Base-by-base conservation (phyloP, 192 early-diverging fungal genomes). In the Backusella psychrophila region DNA sequence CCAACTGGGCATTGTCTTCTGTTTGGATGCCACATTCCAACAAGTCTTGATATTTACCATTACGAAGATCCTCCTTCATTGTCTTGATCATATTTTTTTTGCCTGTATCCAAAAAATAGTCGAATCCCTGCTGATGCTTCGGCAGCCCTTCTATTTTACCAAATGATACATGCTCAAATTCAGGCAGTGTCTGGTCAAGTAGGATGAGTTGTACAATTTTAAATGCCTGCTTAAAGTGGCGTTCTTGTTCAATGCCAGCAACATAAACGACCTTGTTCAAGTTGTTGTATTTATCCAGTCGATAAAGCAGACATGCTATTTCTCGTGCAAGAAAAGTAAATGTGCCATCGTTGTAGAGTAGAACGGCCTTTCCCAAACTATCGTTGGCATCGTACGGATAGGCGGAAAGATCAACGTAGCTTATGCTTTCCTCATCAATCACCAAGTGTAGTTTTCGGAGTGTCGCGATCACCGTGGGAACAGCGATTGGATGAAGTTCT, bases 91-190 rank as follows among this genome's bases (percentile, higher is more conserved):
- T 96, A 46, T 89, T 88, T 35, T 92, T 89, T 81, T 92, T 86
- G 66, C 91, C 90, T 8, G 89, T 85, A 72, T 92, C 88, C 38
- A 98, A 85, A 72, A 98, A 92, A 71, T 98, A 95, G 73, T 96
- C 89, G 15, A 98, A 91, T 31, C 90, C 95, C 0, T 96, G 96
- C 75, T 89, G 93, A 36, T 96, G 91, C 11, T 96, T 98, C 77
- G 89, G 93, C 92, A 98, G 94, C 75, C 91, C 91, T 52, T 92
- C 87, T 69, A 98, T 92, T 78, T 93, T 85, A 19, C 97, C 97
- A 77, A 95, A 98, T 66, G 87, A 88, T 68, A 96, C 89, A 80
- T 98, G 96, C 68, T 90, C 83, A 82, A 94, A 89, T n/a, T 36
- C 63, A 35, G 90, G 87, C 11, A 69, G 26, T 17, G 15, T 7